Conservation (phyloP, 2,329 filamentous ascomycete genomes). For the Clarireedia monteithiana region DNA sequence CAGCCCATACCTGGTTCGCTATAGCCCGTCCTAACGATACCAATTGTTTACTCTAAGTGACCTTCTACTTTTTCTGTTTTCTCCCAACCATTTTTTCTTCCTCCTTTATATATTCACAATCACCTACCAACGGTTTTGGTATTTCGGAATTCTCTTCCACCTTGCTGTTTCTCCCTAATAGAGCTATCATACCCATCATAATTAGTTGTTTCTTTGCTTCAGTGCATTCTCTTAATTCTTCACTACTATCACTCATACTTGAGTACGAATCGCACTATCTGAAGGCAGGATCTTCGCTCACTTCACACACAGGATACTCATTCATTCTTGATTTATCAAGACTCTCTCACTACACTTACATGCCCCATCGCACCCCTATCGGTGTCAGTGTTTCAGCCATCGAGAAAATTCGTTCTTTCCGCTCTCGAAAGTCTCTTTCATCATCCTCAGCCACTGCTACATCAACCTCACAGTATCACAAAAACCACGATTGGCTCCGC, state of each 20-base stretch:
- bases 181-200: neutral
- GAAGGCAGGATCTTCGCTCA: neutral
- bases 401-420: constrained; percentile 27
- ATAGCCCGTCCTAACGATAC: no score
- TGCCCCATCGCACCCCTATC: constrained; percentile 8
- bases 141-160: neutral
- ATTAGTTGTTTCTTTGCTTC: neutral
- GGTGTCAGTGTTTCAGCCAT: constrained; percentile 18
- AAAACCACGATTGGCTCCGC: neutral
- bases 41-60: neutral
- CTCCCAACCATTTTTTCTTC: neutral
- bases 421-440: constrained; percentile 12
- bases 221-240: neutral
- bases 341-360: neutral
- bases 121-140: neutral
- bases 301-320: neutral
- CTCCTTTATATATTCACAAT: neutral
- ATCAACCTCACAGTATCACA: neutral
- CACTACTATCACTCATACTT: neutral
- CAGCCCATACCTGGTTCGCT: no score
- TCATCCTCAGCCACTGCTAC: neutral
- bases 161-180: neutral
- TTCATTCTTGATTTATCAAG: neutral
- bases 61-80: neutral
- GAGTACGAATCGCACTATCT: neutral